Base-by-base conservation (phyloP, 2,329 filamentous ascomycete genomes). In the Fusarium chuoi region DNA sequence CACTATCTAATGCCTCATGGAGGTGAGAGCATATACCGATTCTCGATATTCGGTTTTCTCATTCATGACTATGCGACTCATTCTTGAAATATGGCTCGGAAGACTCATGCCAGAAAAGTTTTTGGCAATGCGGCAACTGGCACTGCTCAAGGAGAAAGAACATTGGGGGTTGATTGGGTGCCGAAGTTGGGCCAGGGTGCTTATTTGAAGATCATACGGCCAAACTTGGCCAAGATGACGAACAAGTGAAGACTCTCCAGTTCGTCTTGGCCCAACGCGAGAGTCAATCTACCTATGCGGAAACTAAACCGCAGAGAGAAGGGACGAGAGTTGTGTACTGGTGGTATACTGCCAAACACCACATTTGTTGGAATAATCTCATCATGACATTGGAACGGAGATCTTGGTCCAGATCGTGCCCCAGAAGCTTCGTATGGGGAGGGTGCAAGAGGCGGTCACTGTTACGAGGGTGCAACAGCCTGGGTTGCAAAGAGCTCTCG, bases 21-120 rank as follows among this genome's bases (percentile, higher is more conserved):
- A 51, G 72, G 68, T 75, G 58, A 75, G 70, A 62, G 64, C 65
- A 54, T 35, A 48, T 73, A 24, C 26, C 35, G n/a, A 39, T 42
- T 54, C 58, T 74, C 30, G 42, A 35, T 36, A 52, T 57, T 48
- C 22, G 26, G 41, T 33, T 35, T 49, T 35, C 44, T 35, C 26
- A 30, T 36, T 48, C 45, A 22, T 30, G n/a, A 49, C 30, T 39
- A 26, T 46, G 36, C 26, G 30, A 35, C 33, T 56, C 42, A 44
- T 26, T 24, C 35, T 59, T 39, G 41, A 36, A 30, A 41, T 45
- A 46, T 39, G 22, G 39, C 28, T 24, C 56, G 33, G 39, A 26
- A 39, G 51, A 55, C 55, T 14, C 20, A 38, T 22, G 10, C 49
- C 45, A 59, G 36, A 49, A 54, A 45, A 42, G 57, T 38, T 58